A percentile compares a stretch with the other conserved stretches of the same genome.
phyloP scores from a whole-genome alignment of 768 basidiomycete species.

The Pleurotus tuoliensis region DNA sequence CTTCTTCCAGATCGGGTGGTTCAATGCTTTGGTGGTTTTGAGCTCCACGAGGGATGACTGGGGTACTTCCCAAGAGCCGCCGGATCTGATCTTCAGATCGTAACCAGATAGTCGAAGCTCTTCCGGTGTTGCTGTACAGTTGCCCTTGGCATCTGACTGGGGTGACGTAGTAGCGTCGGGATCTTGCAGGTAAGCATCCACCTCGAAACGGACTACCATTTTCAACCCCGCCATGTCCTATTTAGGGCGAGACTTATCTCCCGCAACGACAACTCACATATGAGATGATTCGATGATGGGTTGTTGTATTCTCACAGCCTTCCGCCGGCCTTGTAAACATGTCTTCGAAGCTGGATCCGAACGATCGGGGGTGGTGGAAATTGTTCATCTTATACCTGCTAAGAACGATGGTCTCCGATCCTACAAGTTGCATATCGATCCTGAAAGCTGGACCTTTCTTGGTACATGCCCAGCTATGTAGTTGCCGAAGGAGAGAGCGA shows the following conservation, averaged over 20 bases:
- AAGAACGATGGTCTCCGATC: conserved; percentile 55
- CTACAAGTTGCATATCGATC: conserved; percentile 67
- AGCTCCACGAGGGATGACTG: conserved; percentile 43
- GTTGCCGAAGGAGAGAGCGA: conserved; percentile 61
- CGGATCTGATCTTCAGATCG: conserved; percentile 14
- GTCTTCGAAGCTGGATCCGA: conserved; percentile 61
- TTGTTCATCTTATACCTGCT: conserved; percentile 41
- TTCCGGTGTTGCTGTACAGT: conserved; percentile 2
- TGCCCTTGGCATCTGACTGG: conserved; percentile 10
- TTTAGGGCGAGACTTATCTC: no score
- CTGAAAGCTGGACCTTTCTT: conserved; percentile 41
- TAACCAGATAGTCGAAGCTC: conserved; percentile 22
- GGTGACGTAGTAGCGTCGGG: conserved; percentile 18
- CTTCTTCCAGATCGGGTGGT: conserved; percentile 48
- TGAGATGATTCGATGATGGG: conserved; percentile 59
- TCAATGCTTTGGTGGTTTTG: conserved; percentile 35
- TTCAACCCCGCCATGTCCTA: conserved; percentile 58
- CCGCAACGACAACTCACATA: conserved; percentile 44
- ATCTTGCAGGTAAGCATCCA: conserved; percentile 40
- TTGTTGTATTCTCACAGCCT: conserved; percentile 47
- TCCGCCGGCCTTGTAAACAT: conserved; percentile 43
- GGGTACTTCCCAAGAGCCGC: conserved; percentile 32
- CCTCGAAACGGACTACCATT: conserved; percentile 57
- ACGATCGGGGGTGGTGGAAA: conserved; percentile 25
- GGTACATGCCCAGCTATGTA: conserved; percentile 44